phyloP scores from a whole-genome alignment of 2,329 filamentous ascomycete genomes.

The Ophiosphaerella narmari region DNA sequence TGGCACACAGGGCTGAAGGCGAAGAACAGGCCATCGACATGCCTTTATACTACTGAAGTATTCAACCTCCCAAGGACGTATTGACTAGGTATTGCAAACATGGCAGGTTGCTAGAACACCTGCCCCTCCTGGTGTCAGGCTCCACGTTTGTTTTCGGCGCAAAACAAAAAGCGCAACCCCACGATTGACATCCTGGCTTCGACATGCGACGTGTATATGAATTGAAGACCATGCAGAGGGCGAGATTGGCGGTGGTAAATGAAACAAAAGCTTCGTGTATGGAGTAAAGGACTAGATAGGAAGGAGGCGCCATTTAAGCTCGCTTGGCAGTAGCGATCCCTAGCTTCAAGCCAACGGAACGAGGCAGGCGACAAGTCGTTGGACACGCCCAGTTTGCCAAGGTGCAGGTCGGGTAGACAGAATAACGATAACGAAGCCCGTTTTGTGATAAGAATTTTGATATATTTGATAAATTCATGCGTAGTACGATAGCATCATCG shows the following conservation, averaged over 20 bases:
- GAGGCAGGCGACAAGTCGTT: neutral
- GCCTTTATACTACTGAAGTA: constrained; percentile 26
- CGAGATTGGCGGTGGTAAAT: constrained; percentile 38
- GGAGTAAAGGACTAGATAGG: constrained; percentile 30
- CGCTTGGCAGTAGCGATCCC: constrained; percentile 25
- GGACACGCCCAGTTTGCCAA: constrained; percentile 19
- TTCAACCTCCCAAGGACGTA: constrained; percentile 10
- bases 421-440: constrained; percentile 11
- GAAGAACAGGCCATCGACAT: neutral
- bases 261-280: constrained; percentile 34
- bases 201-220: constrained; percentile 27
- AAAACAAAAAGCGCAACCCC: constrained; percentile 13
- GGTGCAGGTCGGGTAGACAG: constrained; percentile 18
- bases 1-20: neutral
- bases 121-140: constrained; percentile 29
- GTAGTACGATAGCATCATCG: neutral
- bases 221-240: constrained; percentile 18
- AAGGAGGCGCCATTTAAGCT: constrained; percentile 38
- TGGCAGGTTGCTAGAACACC: constrained; percentile 35
- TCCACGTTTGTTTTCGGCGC: constrained; percentile 15
- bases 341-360: no score
- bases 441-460: neutral
- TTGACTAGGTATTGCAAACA: constrained; percentile 24
- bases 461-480: neutral
- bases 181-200: constrained; percentile 22